Percentiles rank a stretch among this genome's conserved stretches.
Evolutionary conservation across 2,329 filamentous ascomycete genomes (phyloP).

Genomic region (Fusarium citri): DNA sequence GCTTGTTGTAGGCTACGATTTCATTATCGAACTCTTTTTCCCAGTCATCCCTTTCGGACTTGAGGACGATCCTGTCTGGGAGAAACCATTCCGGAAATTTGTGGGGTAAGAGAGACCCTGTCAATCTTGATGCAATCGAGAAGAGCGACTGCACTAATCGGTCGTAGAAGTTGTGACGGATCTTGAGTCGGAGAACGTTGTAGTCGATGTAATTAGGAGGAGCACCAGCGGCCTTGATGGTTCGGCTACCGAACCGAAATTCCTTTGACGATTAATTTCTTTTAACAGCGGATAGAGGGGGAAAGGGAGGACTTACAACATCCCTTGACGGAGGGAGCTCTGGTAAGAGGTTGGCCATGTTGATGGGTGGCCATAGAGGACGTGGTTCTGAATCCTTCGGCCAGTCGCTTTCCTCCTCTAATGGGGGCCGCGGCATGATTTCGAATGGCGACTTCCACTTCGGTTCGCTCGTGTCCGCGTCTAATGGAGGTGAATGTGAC

Average conservation of each 20-base stretch:
- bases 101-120: accelerated
- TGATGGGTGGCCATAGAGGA: background rate
- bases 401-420: background rate
- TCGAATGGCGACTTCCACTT: no score
- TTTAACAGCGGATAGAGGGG: background rate
- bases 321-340: background rate
- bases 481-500: no score
- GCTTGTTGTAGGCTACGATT: background rate
- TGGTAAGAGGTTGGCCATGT: background rate
- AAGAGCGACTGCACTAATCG: accelerated
- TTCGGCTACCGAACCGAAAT: background rate
- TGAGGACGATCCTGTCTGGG: background rate
- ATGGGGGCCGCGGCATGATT: no score
- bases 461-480: no score
- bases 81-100: background rate
- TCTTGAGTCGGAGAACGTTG: background rate
- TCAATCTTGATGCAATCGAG: background rate
- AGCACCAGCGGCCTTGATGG: background rate
- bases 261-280: background rate
- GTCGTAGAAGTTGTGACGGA: background rate
- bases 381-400: background rate
- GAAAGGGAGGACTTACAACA: background rate
- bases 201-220: accelerated
- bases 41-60: background rate
- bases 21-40: background rate